Base-by-base conservation (phyloP, 2,329 filamentous ascomycete species). In the Fusarium tanahbumbuense region DNA sequence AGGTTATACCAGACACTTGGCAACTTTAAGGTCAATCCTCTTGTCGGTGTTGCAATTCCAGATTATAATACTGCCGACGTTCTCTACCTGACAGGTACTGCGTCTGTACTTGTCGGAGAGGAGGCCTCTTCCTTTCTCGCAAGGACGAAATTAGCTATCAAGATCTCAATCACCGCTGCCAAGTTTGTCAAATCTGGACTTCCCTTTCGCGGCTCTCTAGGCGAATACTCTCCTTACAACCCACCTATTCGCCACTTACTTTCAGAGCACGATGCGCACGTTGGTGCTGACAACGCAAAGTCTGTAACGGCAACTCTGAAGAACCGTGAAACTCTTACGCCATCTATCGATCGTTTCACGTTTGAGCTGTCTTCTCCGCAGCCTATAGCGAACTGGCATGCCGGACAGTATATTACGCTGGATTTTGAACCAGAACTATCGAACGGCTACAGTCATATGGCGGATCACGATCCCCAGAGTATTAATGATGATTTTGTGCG, bases 401-500 rank as follows among this genome's bases (percentile, higher is more conserved):
- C 92, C 0, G 93, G 93, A 0, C 92, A 97, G 75, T 93, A 96
- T 79, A 87, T 92, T 20, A 93, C 92, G 2, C 79, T 97, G 4
- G 89, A 92, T 64, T 94, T 97, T 74, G 83, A 85, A 15, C 78
- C 83, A 0, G 89, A 94, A 73, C 81, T 97, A 3, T 88, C 92
- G 68, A 78, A 84, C 13, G 93, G 93, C 1, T 97, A 93, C 78
- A 88, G 86, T 50, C 94, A 97, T 77, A 97, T 97, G 93, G 84
- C 89, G 5, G 90, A 97, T 68, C 88, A 92, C 60, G 93, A 97
- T 70, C 93, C 93, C 8, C 85, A 86, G 68, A 92, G 89, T 72
- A 78, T 97, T 18, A 97, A 97, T 73, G 93, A 97, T 76, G 93
- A 97, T 76, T 94, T 89, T 67, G 83, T 96, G 7, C 84, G 93